Evolutionary conservation across 768 basidiomycete genomes (phyloP).

Genomic region (Sarcodon sp.): DNA sequence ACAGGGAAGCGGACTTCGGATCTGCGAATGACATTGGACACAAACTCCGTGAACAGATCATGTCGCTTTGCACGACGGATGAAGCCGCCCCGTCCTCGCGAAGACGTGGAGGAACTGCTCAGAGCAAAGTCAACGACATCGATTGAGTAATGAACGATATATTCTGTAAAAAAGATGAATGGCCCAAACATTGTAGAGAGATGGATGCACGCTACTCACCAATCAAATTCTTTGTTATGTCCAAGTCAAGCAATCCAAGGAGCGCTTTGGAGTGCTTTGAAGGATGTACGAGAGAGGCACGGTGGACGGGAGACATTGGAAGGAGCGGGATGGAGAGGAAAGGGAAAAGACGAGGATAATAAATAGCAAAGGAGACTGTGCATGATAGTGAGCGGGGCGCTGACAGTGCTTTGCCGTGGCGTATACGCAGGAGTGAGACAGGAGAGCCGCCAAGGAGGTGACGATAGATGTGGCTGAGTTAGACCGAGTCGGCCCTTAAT

Average conservation of each 20-base stretch:
- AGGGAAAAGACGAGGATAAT: background rate
- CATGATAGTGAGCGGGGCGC: no score
- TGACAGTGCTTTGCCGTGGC: no score
- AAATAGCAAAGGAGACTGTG: no score
- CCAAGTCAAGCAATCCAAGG: slow-evolving; percentile 55
- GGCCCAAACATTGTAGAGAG: background rate
- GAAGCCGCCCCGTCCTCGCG: slow-evolving; percentile 19
- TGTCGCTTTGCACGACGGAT: slow-evolving; percentile 31
- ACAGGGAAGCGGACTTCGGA: slow-evolving; percentile 65
- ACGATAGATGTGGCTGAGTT: no score
- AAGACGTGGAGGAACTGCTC: slow-evolving; percentile 48
- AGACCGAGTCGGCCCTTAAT: no score
- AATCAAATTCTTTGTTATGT: slow-evolving; percentile 42
- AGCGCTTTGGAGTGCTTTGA: slow-evolving; percentile 51
- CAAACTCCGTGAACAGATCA: slow-evolving; percentile 50
- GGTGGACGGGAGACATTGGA: background rate
- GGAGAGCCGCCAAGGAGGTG: no score
- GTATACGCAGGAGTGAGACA: no score
- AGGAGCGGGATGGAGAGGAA: background rate
- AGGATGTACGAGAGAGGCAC: background rate
- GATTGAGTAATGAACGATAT: slow-evolving; percentile 52
- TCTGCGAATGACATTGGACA: slow-evolving; percentile 51
- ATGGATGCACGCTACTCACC: slow-evolving; percentile 33
- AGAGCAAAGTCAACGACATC: slow-evolving; percentile 64
- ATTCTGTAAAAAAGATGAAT: slow-evolving; percentile 31